phyloP scores from a whole-genome alignment of 129 eudicot genomes.

The Artemisia argyi region DNA sequence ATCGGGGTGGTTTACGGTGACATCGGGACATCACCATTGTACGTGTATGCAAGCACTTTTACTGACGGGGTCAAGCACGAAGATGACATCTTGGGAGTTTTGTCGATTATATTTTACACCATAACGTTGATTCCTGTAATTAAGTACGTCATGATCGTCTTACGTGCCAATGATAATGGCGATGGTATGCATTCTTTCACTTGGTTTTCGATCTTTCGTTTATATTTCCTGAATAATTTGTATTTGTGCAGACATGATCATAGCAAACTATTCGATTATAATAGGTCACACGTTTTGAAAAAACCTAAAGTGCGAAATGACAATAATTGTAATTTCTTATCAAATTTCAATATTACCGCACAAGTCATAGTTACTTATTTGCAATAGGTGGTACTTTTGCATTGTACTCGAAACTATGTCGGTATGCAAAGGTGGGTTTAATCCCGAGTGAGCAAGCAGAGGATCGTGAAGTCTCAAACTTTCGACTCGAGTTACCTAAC shows the following conservation, averaged over 20 bases:
- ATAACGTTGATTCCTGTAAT: conserved; percentile 69
- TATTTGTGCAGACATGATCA: background rate
- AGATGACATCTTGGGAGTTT: conserved; percentile 70
- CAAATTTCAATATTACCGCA: no score
- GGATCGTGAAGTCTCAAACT: conserved; percentile 64
- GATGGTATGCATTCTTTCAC: conserved; percentile 44
- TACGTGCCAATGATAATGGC: conserved; percentile 80
- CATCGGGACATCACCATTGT: conserved; percentile 90
- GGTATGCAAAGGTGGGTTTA: conserved; percentile 70
- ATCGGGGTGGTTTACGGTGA: conserved; percentile 84
- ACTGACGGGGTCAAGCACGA: conserved; percentile 53
- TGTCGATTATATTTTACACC: conserved; percentile 74
- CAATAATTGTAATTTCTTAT: no score
- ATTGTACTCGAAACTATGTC: conserved; percentile 70
- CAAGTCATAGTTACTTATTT: background rate
- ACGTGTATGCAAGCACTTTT: conserved; percentile 62
- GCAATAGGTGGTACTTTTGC: conserved; percentile 84
- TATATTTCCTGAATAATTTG: background rate
- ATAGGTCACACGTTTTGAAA: no score
- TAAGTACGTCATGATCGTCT: conserved; percentile 71
- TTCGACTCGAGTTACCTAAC: conserved; percentile 46
- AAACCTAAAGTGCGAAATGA: no score
- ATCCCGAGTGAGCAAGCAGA: conserved; percentile 67
- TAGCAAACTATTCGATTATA: background rate
- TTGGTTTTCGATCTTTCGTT: background rate